Evolutionary conservation across 139 green algal genomes (phyloP), one percentile per base, ranked within the genome.

Genomic region (Chloropicon primus): DNA sequence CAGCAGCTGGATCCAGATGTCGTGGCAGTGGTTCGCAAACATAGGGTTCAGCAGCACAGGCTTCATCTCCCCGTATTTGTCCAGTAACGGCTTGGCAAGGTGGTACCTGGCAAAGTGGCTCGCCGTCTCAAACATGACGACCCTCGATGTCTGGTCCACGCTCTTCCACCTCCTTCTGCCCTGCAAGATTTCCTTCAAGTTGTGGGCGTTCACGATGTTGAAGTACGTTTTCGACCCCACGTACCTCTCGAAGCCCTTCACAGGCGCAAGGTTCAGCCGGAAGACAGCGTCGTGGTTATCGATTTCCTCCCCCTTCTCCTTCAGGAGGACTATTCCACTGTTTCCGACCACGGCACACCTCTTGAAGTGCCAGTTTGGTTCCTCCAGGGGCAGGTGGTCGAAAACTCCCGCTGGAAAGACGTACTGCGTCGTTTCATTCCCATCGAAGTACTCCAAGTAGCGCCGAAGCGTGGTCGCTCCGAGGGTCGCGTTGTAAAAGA

Each of bases 251-350:
- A 72, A 81, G 25, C 77, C 77, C 22, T 72, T 72, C 27, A 81
- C 73, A 5, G 77, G 77, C 27, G 77, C 77, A n/a, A 81, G 72
- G 72, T 81, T 81, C 1, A 81, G 79, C 26, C 77, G 77, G 1
- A 81, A 72, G 1, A 81, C 77, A n/a, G 77, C 77, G 3, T 81
- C 77, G 72, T 81, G 77, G 5, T 26, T 28, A 54, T 81, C 77
- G 77, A 81, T 81, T 26, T 81, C 77, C 77, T 26, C 77, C 1
- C 77, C 77, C 24, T 81, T 79, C 77, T 81, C 77, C 73, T 54
- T 81, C 72, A 81, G 62, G 53, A 81, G 73, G 0, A 79, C 73
- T 1, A 81, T 72, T 2, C 77, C 77, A 1, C 62, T 79, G 25
- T 81, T 81, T 1, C 77, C 77, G 22, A 81, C 75, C 25, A 80